Base-by-base conservation (phyloP, 1,284 basidiomycete genomes). In the Ceratobasidium sp. region DNA sequence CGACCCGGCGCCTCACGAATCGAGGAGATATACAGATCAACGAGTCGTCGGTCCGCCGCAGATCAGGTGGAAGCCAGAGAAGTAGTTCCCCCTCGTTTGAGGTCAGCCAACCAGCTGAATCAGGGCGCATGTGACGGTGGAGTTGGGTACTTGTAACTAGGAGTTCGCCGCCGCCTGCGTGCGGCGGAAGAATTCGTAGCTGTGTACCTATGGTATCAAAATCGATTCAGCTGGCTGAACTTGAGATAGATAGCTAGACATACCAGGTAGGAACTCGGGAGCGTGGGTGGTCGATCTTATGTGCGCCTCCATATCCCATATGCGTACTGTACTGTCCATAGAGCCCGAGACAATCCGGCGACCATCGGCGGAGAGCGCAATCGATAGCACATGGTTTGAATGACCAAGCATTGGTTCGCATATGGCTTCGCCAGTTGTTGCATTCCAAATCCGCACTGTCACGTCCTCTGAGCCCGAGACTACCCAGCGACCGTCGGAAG, bases 401-500 rank as follows among this genome's bases (percentile, higher is more conserved):
- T 68, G 66, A 37, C 66, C 66, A 8, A 6, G 13, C 2, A 68
- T 19, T 11, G 40, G n/a, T 34, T 29, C 49, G 34, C 6, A 6
- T 6, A 76, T 46, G 1, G 29, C 44, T 4, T 40, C 29, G 40
- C 74, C 74, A 4, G 46, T 67, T n/a, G 25, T 51, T 6, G 34
- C 62, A 59, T 77, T 56, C 77, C 76, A 77, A 8, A 77, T 11
- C 15, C 64, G 61, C 15, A 77, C 51, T 4, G 77, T 76, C 13
- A 34, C 17, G 56, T 77, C 76, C 9, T n/a, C n/a, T n/a, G 76
- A 77, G 25, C 76, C 76, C 6, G 76, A 76, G 15, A 52, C 76
- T n/a, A n/a, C n/a, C 4, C 89, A 89, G 80, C 88, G 90, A 40
- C 95, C 94, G 80, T 95, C 94, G 0, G 93, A 93, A 0, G 93